These are phyloP conservation scores for Phaeosphaeriaceae sp. DNA, from an alignment of 2,329 filamentous ascomycete genomes.

Conservation along the genomic window DNA sequence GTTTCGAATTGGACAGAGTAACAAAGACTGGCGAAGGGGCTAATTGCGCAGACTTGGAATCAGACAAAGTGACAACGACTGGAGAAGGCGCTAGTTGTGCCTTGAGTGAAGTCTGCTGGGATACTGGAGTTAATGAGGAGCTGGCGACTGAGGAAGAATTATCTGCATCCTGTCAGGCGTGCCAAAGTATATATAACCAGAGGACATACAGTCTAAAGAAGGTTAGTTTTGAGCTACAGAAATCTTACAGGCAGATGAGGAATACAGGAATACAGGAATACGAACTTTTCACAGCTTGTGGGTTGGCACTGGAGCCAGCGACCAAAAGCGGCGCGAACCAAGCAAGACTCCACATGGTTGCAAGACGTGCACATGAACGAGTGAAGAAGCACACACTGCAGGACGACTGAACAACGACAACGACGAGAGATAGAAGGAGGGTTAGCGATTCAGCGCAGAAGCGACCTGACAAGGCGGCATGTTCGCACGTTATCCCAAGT, in stretches of 20 bases:
- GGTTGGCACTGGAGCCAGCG: conserved; percentile 16
- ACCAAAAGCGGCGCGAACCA: conserved; percentile 27
- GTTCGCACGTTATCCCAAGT: conserved; percentile 10
- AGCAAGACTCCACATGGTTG: conserved; percentile 31
- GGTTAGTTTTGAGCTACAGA: not conserved
- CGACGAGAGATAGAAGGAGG: conserved; percentile 11
- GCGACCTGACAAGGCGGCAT: conserved; percentile 1
- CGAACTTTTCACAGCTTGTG: conserved; percentile 25
- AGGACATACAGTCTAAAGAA: conserved; percentile 20
- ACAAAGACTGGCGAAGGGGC: too few relatives aligned
- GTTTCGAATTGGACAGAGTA: not conserved
- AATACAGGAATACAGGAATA: not conserved
- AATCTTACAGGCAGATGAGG: too few relatives aligned
- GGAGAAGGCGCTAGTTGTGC: conserved; percentile 4
- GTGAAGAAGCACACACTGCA: conserved; percentile 21
- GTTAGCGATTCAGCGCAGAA: conserved; percentile 7
- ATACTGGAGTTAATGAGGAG: conserved; percentile 3
- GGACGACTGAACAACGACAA: conserved; percentile 1
- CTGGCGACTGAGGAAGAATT: conserved; percentile 5
- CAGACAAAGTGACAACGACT: not conserved
- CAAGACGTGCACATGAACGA: conserved; percentile 24
- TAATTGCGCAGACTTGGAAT: not conserved
- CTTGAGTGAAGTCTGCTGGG: not conserved
- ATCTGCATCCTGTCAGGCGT: conserved; percentile 10
- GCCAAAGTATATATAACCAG: too few relatives aligned